Percentiles rank a stretch among this genome's conserved stretches.
These are phyloP conservation scores for Blastobotrys ciferrii DNA, from an alignment of 1,139 yeast genomes.

Conservation along the genomic window DNA sequence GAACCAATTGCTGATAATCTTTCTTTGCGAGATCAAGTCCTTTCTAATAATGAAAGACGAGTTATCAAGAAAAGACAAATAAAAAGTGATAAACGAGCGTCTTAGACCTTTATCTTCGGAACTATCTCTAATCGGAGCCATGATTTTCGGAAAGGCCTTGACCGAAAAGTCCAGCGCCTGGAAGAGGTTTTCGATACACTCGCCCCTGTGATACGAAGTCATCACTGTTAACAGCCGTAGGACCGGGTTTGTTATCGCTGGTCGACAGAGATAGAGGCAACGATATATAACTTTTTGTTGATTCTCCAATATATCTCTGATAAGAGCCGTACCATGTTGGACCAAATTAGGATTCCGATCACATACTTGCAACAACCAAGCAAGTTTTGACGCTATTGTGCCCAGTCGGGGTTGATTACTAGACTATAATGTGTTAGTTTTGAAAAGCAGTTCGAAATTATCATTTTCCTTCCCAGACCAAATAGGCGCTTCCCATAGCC, in stretches of 20 bases:
- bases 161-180: slow-evolving; percentile 67
- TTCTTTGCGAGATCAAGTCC: slow-evolving; percentile 58
- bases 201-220: slow-evolving; percentile 49
- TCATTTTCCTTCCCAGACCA: too few relatives aligned
- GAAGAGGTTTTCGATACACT: slow-evolving; percentile 54
- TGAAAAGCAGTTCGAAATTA: not conserved
- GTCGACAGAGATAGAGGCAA: slow-evolving; percentile 58
- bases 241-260: slow-evolving; percentile 60
- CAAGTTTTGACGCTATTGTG: slow-evolving; percentile 21
- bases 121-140: slow-evolving; percentile 2
- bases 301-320: slow-evolving; percentile 48
- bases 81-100: slow-evolving; percentile 56
- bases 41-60: slow-evolving; percentile 56
- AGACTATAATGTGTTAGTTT: slow-evolving; percentile 10
- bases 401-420: slow-evolving; percentile 22
- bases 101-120: slow-evolving; percentile 52
- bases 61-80: slow-evolving; percentile 51
- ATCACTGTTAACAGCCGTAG: slow-evolving; percentile 55
- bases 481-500: too few relatives aligned
- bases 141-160: slow-evolving; percentile 58
- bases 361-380: slow-evolving; percentile 21
- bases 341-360: slow-evolving; percentile 21
- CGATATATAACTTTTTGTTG: slow-evolving; percentile 67
- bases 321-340: slow-evolving; percentile 43
- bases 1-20: slow-evolving; percentile 63